Evolutionary conservation across 2,329 filamentous ascomycete genomes (phyloP).

Genomic region (Zymoseptoria pseudotritici): DNA sequence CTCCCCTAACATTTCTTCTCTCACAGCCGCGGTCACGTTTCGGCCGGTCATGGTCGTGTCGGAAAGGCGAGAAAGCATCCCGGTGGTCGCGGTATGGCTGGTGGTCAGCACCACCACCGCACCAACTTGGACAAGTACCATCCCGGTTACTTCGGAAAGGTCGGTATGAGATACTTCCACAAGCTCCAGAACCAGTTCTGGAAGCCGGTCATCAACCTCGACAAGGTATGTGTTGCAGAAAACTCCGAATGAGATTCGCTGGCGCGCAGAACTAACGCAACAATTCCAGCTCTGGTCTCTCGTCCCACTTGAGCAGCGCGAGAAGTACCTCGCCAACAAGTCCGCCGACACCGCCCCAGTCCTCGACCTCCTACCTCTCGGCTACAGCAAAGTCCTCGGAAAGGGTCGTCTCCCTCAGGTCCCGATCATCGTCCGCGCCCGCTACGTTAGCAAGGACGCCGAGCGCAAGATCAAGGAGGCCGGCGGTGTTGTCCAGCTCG

Average conservation of each 20-base stretch:
- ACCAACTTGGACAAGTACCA: conserved; percentile 93
- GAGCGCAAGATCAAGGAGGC: conserved; percentile 99
- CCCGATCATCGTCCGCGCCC: conserved; percentile 86
- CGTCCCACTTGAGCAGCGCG: conserved; percentile 84
- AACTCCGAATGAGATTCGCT: neutral
- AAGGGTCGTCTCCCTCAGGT: conserved; percentile 94
- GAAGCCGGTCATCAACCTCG: conserved; percentile 98
- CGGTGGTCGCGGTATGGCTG: conserved; percentile 77
- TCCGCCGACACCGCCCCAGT: conserved; percentile 92
- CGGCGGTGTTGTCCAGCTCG: conserved; percentile 90
- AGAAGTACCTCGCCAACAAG: conserved; percentile 80
- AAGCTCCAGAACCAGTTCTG: conserved; percentile 92
- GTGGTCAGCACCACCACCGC: conserved; percentile 98
- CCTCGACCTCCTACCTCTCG: conserved; percentile 92
- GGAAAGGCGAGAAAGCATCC: conserved; percentile 95
- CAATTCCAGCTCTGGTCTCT: conserved; percentile 76
- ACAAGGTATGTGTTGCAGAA: conserved; percentile 61
- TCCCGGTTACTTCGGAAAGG: conserved; percentile 98
- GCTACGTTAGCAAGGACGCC: conserved; percentile 91
- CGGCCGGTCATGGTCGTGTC: conserved; percentile 94
- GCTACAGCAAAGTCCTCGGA: conserved; percentile 97
- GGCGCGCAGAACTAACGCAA: neutral
- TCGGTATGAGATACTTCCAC: conserved; percentile 65
- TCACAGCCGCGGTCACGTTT: conserved; percentile 92
- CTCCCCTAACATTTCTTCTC: conserved; percentile 10